Conservation (phyloP, 345 rosid genomes). For the Noccaea bulbosa region DNA sequence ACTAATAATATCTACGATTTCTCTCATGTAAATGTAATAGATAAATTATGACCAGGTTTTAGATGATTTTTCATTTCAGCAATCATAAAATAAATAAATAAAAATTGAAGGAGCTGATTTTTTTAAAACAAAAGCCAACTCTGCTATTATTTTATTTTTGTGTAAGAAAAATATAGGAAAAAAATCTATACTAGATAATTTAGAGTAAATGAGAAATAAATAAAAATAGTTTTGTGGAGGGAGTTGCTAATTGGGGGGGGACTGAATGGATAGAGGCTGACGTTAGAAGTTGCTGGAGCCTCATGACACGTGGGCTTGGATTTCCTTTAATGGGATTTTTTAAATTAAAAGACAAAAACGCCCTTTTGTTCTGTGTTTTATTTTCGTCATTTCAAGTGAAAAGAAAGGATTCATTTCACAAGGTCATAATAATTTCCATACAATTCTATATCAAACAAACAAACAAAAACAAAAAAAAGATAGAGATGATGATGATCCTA, state of each 20-base stretch:
- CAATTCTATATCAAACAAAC: neutral
- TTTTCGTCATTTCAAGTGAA: neutral
- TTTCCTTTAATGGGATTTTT: neutral
- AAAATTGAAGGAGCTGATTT: neutral
- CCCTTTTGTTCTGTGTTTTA: slow-evolving; percentile 4
- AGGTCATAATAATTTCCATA: slow-evolving; percentile 3
- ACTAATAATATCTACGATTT: neutral
- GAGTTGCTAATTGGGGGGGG: slow-evolving; percentile 30
- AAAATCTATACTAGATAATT: neutral
- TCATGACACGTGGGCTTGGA: slow-evolving; percentile 16
- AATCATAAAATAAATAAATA: neutral
- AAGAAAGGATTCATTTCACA: neutral
- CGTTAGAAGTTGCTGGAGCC: slow-evolving; percentile 46
- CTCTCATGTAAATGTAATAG: slow-evolving; percentile 27
- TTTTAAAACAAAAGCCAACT: neutral
- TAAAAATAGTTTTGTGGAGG: slow-evolving; percentile 32
- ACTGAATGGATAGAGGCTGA: slow-evolving; percentile 50
- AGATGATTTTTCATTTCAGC: neutral
- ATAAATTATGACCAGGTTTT: slow-evolving; percentile 25
- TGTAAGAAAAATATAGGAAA: neutral
- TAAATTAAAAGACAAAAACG: neutral
- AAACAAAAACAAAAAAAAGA: neutral
- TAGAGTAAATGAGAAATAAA: neutral
- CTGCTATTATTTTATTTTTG: neutral
- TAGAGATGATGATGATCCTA: slow-evolving; percentile 16